Conservation (phyloP, 1,139 yeast species). For the Nakaseomyces uthaithaninus region DNA sequence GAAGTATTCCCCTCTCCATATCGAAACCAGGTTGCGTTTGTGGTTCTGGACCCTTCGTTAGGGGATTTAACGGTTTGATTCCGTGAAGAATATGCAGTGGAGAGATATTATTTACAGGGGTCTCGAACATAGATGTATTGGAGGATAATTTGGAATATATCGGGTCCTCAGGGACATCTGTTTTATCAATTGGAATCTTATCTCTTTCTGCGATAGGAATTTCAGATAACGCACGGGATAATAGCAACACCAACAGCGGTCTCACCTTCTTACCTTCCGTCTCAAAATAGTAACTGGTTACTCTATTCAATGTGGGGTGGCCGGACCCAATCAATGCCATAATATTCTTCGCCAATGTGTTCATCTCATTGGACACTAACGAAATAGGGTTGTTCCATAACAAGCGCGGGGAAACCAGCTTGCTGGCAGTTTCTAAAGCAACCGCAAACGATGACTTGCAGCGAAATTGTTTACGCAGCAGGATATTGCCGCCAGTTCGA, state of each 20-base stretch:
- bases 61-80: constrained; percentile 81
- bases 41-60: constrained; percentile 70
- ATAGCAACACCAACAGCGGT: constrained; percentile 75
- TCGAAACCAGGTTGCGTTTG: constrained; percentile 50
- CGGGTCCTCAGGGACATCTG: constrained; percentile 59
- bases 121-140: constrained; percentile 21
- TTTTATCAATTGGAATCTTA: constrained; percentile 50
- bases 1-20: constrained; percentile 59
- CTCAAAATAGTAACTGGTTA: constrained; percentile 87
- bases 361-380: constrained; percentile 92
- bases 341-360: constrained; percentile 76
- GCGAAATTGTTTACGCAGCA: constrained; percentile 10
- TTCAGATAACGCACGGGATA: constrained; percentile 72
- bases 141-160: constrained; percentile 34
- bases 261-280: constrained; percentile 94
- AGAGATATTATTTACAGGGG: constrained; percentile 45
- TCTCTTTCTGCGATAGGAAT: constrained; percentile 67
- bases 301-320: constrained; percentile 84
- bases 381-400: constrained; percentile 72
- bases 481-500: neutral
- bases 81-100: constrained; percentile 84
- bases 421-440: constrained; percentile 73
- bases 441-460: constrained; percentile 41
- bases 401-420: constrained; percentile 63
- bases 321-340: constrained; percentile 84